Evolutionary conservation across 495 filamentous ascomycete species (phyloP).

Genomic region (Cercophora scortea): DNA sequence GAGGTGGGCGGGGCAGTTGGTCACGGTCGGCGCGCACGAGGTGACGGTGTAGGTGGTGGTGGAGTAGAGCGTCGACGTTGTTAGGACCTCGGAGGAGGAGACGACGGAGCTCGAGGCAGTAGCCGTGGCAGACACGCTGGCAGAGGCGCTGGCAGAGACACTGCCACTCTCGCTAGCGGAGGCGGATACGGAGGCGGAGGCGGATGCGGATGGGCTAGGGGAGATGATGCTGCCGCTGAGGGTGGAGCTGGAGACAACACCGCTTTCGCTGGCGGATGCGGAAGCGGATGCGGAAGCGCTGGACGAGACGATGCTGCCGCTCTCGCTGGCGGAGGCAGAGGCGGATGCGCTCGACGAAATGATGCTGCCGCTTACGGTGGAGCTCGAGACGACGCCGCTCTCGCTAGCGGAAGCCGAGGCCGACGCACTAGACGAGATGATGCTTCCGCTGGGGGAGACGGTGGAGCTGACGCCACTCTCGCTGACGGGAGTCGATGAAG

Average conservation of each 20-base stretch:
- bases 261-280: not conserved
- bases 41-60: conserved; percentile 50
- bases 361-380: not conserved
- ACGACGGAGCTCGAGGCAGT: not conserved
- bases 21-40: conserved; percentile 51
- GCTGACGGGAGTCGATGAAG: not conserved
- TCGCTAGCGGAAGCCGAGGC: not conserved
- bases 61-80: conserved; percentile 36
- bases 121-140: not conserved
- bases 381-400: not conserved
- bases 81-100: not conserved
- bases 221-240: not conserved
- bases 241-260: conserved; percentile 2
- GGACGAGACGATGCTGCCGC: not conserved
- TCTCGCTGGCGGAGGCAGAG: not conserved
- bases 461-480: not conserved
- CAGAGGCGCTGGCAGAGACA: not conserved
- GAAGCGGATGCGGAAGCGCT: conserved; percentile 1
- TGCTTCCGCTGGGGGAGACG: not conserved
- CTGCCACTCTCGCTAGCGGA: not conserved
- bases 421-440: not conserved
- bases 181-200: not conserved
- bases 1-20: conserved; percentile 35
- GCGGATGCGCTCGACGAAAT: not conserved
- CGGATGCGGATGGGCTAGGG: not conserved